These are phyloP conservation scores for Phlebiopsis flavidoalba DNA, from an alignment of 768 basidiomycete species.

Conservation along the genomic window DNA sequence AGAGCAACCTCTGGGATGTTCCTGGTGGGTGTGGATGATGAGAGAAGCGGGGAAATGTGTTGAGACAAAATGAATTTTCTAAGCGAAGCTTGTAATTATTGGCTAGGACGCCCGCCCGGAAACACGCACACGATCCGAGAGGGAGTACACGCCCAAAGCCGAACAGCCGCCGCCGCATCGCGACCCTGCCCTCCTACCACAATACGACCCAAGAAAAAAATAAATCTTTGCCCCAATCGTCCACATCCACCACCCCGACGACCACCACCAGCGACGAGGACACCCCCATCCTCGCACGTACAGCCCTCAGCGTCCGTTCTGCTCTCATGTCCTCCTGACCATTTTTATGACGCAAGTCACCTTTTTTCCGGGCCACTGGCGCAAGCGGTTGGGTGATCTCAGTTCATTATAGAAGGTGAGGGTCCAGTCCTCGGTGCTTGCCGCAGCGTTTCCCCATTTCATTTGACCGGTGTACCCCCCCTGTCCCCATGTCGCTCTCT, in stretches of 20 bases:
- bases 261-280: neutral
- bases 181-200: slow-evolving; percentile 2
- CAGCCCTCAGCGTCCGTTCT: neutral
- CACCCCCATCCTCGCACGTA: neutral
- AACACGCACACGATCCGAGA: neutral
- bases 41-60: neutral
- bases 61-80: neutral
- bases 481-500: neutral
- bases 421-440: slow-evolving; percentile 10
- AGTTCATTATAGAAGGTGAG: slow-evolving; percentile 4
- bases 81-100: neutral
- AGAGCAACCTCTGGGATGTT: too few relatives aligned
- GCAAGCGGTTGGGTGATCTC: neutral
- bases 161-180: neutral
- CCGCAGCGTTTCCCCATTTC: neutral
- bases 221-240: slow-evolving; percentile 2
- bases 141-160: neutral
- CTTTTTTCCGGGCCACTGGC: neutral
- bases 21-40: too few relatives aligned
- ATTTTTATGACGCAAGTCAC: too few relatives aligned
- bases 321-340: slow-evolving; percentile 2
- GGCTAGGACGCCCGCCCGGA: neutral
- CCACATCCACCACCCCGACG: neutral
- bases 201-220: neutral
- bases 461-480: neutral